A percentile compares a stretch with the other conserved stretches of the same genome.
Evolutionary conservation across 164 flowering plant species (phyloP).

Genomic region (Brasenia schreberi): DNA sequence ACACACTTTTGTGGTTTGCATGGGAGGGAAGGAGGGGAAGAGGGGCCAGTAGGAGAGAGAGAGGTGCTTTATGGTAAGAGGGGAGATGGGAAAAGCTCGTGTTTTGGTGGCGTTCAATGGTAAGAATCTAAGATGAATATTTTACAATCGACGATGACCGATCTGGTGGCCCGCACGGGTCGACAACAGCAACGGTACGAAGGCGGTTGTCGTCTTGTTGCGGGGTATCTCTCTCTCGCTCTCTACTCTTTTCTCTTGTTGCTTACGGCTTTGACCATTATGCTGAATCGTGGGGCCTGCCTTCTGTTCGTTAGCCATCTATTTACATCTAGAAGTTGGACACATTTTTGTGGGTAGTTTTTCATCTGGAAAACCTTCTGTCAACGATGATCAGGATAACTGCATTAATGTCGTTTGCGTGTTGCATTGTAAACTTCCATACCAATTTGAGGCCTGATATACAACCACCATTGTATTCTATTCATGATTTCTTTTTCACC

Average conservation of each 20-base stretch:
- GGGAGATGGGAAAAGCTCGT: not conserved
- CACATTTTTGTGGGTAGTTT: not conserved
- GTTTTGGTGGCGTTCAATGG: not conserved
- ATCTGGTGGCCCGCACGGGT: conserved; percentile 83
- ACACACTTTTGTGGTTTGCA: not conserved
- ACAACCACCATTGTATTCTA: no score
- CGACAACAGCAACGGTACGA: conserved; percentile 78
- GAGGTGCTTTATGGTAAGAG: not conserved
- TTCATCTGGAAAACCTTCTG: not conserved
- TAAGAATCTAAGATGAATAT: not conserved
- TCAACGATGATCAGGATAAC: not conserved
- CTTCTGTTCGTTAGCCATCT: not conserved
- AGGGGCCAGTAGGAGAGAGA: not conserved
- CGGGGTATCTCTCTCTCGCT: conserved; percentile 39
- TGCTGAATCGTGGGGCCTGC: not conserved
- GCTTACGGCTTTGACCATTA: not conserved
- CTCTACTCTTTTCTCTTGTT: not conserved
- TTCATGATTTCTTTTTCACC: no score
- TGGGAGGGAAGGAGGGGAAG: not conserved
- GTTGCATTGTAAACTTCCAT: no score
- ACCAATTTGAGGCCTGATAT: no score
- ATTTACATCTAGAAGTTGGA: not conserved
- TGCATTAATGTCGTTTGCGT: not conserved
- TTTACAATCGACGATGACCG: conserved; percentile 35
- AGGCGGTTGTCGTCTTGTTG: conserved; percentile 71